Conservation (phyloP, 2,329 filamentous ascomycete species). For the Penicillium brevicompactum region DNA sequence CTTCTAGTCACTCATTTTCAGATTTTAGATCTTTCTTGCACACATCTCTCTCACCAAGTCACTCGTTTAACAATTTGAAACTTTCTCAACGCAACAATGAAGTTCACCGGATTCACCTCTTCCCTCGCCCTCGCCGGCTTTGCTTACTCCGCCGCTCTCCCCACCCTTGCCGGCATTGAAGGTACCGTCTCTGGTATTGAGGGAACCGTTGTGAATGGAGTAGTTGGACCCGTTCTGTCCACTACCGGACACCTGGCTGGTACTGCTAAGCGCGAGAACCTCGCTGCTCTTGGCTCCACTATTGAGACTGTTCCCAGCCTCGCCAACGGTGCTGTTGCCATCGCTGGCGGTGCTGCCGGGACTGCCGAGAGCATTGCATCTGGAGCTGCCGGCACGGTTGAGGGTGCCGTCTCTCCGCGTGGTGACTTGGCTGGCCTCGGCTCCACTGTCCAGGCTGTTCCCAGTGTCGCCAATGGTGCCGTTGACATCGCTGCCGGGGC, state of each 20-base stretch:
- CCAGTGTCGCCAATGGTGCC: constrained; percentile 3
- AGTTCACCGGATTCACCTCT: constrained; percentile 38
- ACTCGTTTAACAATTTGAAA: constrained; percentile 23
- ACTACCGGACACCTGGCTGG: not conserved
- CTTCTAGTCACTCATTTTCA: constrained; percentile 26
- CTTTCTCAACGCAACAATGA: constrained; percentile 31
- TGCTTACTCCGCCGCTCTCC: constrained; percentile 33
- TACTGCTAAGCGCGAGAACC: constrained; percentile 9
- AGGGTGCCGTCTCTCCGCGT: constrained; percentile 5
- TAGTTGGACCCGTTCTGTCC: not conserved
- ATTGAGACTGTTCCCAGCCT: constrained; percentile 10
- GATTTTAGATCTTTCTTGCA: constrained; percentile 1
- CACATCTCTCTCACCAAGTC: constrained; percentile 16
- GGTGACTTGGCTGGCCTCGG: not conserved
- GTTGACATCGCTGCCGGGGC: constrained; percentile 12
- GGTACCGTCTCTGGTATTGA: constrained; percentile 7
- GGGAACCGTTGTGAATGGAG: constrained; percentile 1
- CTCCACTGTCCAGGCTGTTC: not conserved
- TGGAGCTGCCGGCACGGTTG: constrained; percentile 17
- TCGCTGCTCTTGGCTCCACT: not conserved
- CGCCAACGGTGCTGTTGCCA: constrained; percentile 15
- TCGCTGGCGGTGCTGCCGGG: constrained; percentile 16
- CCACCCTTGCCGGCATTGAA: constrained; percentile 12
- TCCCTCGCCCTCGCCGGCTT: constrained; percentile 35
- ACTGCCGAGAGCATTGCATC: constrained; percentile 17